These are phyloP conservation scores for Fusarium brevicatenulatum DNA, from an alignment of 2,329 filamentous ascomycete species.

Conservation along the genomic window DNA sequence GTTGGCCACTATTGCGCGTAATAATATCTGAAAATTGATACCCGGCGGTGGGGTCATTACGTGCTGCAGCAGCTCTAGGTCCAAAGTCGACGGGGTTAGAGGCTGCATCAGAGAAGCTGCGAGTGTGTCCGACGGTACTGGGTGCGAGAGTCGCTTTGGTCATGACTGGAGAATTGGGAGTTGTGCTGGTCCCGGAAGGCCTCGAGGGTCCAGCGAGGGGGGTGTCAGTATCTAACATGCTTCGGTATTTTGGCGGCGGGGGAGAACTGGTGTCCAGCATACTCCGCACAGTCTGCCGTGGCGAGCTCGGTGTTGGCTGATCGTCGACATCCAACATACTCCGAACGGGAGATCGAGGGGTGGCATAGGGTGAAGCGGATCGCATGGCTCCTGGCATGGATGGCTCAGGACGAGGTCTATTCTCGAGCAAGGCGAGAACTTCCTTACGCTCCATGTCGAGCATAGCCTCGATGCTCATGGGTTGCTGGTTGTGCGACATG, in stretches of 20 bases:
- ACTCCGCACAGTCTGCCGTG: conserved; percentile 69
- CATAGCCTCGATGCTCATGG: conserved; percentile 80
- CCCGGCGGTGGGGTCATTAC: conserved; percentile 58
- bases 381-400: conserved; percentile 51
- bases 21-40: conserved; percentile 72
- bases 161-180: conserved; percentile 48
- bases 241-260: conserved; percentile 55
- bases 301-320: conserved; percentile 38
- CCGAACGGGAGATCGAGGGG: conserved; percentile 72
- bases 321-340: conserved; percentile 53
- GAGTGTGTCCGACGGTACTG: conserved; percentile 43
- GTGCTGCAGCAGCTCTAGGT: conserved; percentile 42
- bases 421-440: conserved; percentile 75
- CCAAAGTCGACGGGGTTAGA: conserved; percentile 60
- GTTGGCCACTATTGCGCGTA: conserved; percentile 60
- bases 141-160: conserved; percentile 35
- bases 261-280: conserved; percentile 51
- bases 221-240: conserved; percentile 63
- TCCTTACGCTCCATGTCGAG: conserved; percentile 81
- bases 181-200: conserved; percentile 46
- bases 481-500: conserved; percentile 51
- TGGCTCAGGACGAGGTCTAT: conserved; percentile 48
- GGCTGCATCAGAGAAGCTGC: conserved; percentile 66
- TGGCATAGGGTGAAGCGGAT: conserved; percentile 64
- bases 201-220: conserved; percentile 44